Conservation (phyloP, 768 basidiomycete species). For the Amanita subjunquillea region DNA sequence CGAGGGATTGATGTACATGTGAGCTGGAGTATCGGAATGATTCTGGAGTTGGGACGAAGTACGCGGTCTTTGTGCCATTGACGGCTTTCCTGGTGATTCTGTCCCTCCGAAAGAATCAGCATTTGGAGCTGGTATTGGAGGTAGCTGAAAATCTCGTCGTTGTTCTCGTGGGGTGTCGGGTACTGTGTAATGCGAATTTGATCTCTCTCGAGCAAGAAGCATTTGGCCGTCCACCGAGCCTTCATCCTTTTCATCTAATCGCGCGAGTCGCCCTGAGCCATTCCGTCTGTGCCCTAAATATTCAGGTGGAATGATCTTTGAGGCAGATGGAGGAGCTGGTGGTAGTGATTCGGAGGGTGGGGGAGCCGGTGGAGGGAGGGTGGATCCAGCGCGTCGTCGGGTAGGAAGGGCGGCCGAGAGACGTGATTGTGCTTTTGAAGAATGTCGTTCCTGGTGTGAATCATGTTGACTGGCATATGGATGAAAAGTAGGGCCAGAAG, state of each 20-base stretch:
- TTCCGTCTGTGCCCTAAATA: conserved; percentile 37
- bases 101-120: conserved; percentile 16
- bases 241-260: conserved; percentile 20
- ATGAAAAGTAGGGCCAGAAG: conserved; percentile 18
- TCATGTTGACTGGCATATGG: conserved; percentile 47
- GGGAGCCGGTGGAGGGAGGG: conserved; percentile 55
- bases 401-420: neutral
- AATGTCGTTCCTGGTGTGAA: conserved; percentile 16
- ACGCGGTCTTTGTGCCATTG: conserved; percentile 42
- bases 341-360: conserved; percentile 54
- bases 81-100: conserved; percentile 21
- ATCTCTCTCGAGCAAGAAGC: neutral
- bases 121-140: conserved; percentile 49
- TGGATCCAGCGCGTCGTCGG: conserved; percentile 38
- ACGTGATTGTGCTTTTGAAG: neutral
- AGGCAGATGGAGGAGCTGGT: conserved; percentile 38
- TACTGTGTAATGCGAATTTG: conserved; percentile 8
- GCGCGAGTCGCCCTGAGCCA: conserved; percentile 35
- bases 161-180: conserved; percentile 31
- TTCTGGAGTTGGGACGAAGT: conserved; percentile 40
- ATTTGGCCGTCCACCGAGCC: conserved; percentile 17
- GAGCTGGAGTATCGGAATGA: conserved; percentile 25
- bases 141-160: conserved; percentile 50
- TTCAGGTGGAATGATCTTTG: conserved; percentile 17
- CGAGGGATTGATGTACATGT: conserved; percentile 45